Evolutionary conservation across 306 rosid species (phyloP).

Genomic region (Elaeagnus macrophylla): DNA sequence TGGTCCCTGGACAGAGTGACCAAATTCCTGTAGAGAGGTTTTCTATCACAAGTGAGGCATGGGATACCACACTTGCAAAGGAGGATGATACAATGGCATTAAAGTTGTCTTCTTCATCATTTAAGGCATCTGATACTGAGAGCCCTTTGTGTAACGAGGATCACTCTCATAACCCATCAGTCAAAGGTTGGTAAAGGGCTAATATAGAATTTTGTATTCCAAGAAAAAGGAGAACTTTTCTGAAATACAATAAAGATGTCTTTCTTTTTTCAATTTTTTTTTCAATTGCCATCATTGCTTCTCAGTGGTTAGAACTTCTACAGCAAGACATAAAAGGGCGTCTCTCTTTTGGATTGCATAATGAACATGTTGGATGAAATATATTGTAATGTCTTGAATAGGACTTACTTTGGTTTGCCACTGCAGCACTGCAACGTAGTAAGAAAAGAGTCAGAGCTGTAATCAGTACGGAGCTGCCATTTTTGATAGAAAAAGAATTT

Average conservation of each 20-base stretch:
- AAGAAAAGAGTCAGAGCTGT: conserved; percentile 75
- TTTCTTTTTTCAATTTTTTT: conserved; percentile 21
- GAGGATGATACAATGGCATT: conserved; percentile 49
- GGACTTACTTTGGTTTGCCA: conserved; percentile 17
- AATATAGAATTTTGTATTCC: too few relatives aligned
- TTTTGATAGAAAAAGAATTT: conserved; percentile 64
- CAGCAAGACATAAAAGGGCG: conserved; percentile 86
- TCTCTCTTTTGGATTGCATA: conserved; percentile 30
- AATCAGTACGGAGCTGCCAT: conserved; percentile 70
- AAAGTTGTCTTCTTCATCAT: conserved; percentile 56
- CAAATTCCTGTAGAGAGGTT: conserved; percentile 26
- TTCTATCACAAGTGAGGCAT: conserved; percentile 22
- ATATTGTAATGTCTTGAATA: conserved; percentile 1
- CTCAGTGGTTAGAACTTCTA: conserved; percentile 91
- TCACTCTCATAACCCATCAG: conserved; percentile 62
- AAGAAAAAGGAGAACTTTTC: too few relatives aligned
- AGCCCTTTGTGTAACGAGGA: conserved; percentile 49
- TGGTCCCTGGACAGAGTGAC: conserved; percentile 25
- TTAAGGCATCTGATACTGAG: conserved; percentile 39
- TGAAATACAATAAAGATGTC: neutral
- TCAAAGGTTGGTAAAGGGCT: too few relatives aligned
- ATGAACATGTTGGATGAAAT: conserved; percentile 7
- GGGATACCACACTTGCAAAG: conserved; percentile 26
- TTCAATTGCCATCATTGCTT: conserved; percentile 94
- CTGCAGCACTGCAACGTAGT: conserved; percentile 75